Evolutionary conservation across 2,329 filamentous ascomycete genomes (phyloP).

Genomic region (Alternaria sp.): DNA sequence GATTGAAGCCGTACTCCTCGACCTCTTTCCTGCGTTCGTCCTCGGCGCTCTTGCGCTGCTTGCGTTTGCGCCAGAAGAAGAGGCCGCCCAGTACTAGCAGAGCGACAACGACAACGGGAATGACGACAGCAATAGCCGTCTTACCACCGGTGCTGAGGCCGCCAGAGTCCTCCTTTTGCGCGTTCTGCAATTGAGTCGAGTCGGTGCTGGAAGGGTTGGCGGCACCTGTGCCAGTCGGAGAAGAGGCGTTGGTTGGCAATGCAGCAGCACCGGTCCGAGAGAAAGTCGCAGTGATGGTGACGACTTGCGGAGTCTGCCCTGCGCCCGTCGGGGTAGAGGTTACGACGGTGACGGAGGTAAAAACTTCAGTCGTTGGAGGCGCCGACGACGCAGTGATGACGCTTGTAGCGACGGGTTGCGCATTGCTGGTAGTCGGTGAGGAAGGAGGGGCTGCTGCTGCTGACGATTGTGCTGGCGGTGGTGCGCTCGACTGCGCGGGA

Average conservation of each 20-base stretch:
- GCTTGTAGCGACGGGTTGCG: slow-evolving; percentile 22
- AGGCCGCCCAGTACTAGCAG: slow-evolving; percentile 78
- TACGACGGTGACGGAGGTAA: slow-evolving; percentile 33
- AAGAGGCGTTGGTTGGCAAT: slow-evolving; percentile 15
- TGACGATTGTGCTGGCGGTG: slow-evolving; percentile 21
- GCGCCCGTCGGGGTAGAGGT: slow-evolving; percentile 30
- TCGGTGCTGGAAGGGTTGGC: slow-evolving; percentile 21
- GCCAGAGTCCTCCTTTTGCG: slow-evolving; percentile 19
- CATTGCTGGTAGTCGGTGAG: neutral
- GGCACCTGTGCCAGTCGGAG: slow-evolving; percentile 14
- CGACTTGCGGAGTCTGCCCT: slow-evolving; percentile 31
- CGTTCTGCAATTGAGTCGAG: slow-evolving; percentile 24
- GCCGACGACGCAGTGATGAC: slow-evolving; percentile 38
- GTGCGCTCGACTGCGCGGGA: slow-evolving; percentile 21
- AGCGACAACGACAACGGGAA: slow-evolving; percentile 88
- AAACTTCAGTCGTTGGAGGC: slow-evolving; percentile 30
- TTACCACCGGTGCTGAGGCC: slow-evolving; percentile 70
- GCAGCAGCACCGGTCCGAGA: slow-evolving; percentile 18
- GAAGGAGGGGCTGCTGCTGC: slow-evolving; percentile 14
- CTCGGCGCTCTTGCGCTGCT: slow-evolving; percentile 82
- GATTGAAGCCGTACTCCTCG: slow-evolving; percentile 96
- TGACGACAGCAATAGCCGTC: slow-evolving; percentile 91
- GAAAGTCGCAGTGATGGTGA: slow-evolving; percentile 30
- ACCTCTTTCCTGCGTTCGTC: slow-evolving; percentile 94
- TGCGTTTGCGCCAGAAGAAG: slow-evolving; percentile 88